phyloP scores from a whole-genome alignment of 257 asterid species.

The Craterostigma plantagineum region DNA sequence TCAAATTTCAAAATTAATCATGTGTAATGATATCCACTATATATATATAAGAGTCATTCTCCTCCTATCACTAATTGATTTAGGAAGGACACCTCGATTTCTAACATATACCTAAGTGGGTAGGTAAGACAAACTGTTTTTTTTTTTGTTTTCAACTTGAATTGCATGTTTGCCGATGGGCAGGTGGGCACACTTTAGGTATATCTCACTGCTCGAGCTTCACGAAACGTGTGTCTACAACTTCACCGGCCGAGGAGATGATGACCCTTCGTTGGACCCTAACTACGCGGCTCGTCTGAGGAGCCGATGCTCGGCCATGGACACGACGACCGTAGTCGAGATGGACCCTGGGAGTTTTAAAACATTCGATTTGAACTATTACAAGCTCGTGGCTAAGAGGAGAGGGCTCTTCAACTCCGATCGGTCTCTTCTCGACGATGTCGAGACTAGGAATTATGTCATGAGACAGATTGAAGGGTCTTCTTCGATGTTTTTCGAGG shows the following conservation, averaged over 20 bases:
- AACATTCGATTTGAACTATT: slow-evolving; percentile 27
- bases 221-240: slow-evolving; percentile 36
- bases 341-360: slow-evolving; percentile 47
- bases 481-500: slow-evolving; percentile 13
- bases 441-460: slow-evolving; percentile 19
- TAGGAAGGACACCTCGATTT: no score
- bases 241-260: slow-evolving; percentile 46
- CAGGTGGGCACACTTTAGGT: slow-evolving; percentile 50
- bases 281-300: slow-evolving; percentile 20
- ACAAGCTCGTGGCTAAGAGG: slow-evolving; percentile 19
- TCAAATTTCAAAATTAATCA: no score
- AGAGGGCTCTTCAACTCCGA: slow-evolving; percentile 34
- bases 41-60: no score
- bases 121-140: no score
- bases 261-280: slow-evolving; percentile 35
- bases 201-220: slow-evolving; percentile 31
- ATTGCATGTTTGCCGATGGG: no score
- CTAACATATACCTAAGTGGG: no score
- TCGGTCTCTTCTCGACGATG: slow-evolving; percentile 27
- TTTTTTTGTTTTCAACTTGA: no score
- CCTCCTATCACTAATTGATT: no score
- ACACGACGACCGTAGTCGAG: slow-evolving; percentile 22
- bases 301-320: slow-evolving; percentile 20
- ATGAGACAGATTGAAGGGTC: slow-evolving; percentile 11
- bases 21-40: no score